Percentiles rank a stretch among this genome's conserved stretches.
These are phyloP conservation scores for Amphichorda felina DNA, from an alignment of 2,329 filamentous ascomycete species.

Conservation along the genomic window DNA sequence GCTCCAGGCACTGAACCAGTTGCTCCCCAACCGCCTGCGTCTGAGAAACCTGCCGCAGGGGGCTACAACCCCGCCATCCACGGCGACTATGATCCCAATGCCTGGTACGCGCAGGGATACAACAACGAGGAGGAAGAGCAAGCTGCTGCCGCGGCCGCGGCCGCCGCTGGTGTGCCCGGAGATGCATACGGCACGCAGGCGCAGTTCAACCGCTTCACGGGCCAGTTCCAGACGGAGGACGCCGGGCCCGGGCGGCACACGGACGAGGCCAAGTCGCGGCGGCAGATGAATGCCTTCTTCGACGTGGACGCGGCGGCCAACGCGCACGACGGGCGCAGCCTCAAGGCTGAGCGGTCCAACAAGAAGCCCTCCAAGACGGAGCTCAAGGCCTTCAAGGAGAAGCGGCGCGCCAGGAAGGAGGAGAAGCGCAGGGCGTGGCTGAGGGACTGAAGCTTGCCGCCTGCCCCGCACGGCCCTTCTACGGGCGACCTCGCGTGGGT, in stretches of 20 bases:
- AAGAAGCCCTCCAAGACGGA: constrained; percentile 80
- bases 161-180: constrained; percentile 15
- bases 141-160: constrained; percentile 14
- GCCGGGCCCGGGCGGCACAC: constrained; percentile 65
- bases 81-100: constrained; percentile 89
- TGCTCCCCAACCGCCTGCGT: constrained; percentile 19
- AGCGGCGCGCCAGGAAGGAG: constrained; percentile 79
- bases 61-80: constrained; percentile 96
- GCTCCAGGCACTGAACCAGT: neutral
- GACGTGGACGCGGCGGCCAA: constrained; percentile 93
- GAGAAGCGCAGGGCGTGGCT: constrained; percentile 91
- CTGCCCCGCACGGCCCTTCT: no score
- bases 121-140: constrained; percentile 10
- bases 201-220: constrained; percentile 86
- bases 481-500: no score
- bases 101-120: constrained; percentile 69
- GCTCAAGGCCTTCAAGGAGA: constrained; percentile 84
- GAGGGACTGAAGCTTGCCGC: constrained; percentile 68
- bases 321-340: constrained; percentile 74
- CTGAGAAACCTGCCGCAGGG: constrained; percentile 36
- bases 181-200: constrained; percentile 55
- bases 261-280: constrained; percentile 74
- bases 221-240: constrained; percentile 61
- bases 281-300: constrained; percentile 92
- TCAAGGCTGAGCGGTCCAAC: constrained; percentile 80